Evolutionary conservation across 768 basidiomycete species (phyloP).

Genomic region (Amanita brunnescens): DNA sequence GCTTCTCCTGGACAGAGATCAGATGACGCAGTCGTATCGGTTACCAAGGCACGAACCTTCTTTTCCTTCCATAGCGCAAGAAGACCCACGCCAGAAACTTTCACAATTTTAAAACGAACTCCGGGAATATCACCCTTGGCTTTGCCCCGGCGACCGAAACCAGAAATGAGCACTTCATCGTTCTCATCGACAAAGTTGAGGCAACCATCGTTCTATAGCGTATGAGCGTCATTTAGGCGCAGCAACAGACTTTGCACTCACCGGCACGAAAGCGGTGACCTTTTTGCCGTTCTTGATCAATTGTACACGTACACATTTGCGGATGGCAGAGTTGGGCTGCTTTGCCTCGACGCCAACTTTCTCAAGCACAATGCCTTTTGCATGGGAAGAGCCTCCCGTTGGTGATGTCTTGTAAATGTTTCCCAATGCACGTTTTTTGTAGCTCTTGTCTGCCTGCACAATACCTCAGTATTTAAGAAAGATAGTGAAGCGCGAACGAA

Average conservation of each 20-base stretch:
- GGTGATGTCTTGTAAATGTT: slow-evolving; percentile 99
- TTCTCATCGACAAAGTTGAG: slow-evolving; percentile 99
- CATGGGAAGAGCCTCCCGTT: slow-evolving; percentile 98
- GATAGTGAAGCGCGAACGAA: slow-evolving; percentile 19
- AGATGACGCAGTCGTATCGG: background rate
- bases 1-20: slow-evolving; percentile 50
- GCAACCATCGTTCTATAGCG: slow-evolving; percentile 83
- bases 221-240: slow-evolving; percentile 1
- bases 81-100: slow-evolving; percentile 98
- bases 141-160: slow-evolving; percentile 99
- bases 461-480: slow-evolving; percentile 8
- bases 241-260: slow-evolving; percentile 31
- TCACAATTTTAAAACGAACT: slow-evolving; percentile 99
- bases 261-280: slow-evolving; percentile 99
- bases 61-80: slow-evolving; percentile 99
- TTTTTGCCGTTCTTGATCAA: slow-evolving; percentile 99
- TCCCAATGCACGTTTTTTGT: slow-evolving; percentile 99
- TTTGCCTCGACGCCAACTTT: slow-evolving; percentile 99
- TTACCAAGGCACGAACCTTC: slow-evolving; percentile 53
- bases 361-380: slow-evolving; percentile 99
- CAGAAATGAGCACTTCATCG: slow-evolving; percentile 98
- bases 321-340: slow-evolving; percentile 99
- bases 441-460: slow-evolving; percentile 87
- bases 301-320: slow-evolving; percentile 99
- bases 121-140: slow-evolving; percentile 99